Evolutionary conservation across 139 green algal species (phyloP), one percentile per base, ranked within the genome.

Genomic region (Chloropicon primus): DNA sequence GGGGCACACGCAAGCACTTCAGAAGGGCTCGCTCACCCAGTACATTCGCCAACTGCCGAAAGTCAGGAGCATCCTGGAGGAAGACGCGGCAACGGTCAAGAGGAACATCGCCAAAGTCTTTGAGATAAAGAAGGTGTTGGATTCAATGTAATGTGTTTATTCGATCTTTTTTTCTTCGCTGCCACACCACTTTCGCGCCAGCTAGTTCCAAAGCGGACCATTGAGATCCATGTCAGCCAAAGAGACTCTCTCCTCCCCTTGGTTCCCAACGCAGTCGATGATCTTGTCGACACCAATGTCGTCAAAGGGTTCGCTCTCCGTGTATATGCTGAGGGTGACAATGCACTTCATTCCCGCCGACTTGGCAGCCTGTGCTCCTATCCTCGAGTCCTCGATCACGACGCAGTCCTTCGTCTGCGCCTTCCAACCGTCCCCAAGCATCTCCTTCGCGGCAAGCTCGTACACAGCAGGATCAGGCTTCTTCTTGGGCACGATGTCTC

Each of bases 381-480:
- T 99, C 72, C 87, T 77, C 27, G 84, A 94, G 85, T 99, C 95
- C 87, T 99, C 95, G 21, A 99, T 82, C 5, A 99, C 95, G 17
- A 97, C 87, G 72, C 91, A 72, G 1, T 81, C 54, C 22, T 74
- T n/a, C 53, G 23, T 73, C 53, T 53, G 1, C 24, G 3, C 27
- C 53, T 97, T 76, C 91, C 86, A 0, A 78, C 53, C 0, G 94
- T 91, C 5, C 91, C 72, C 1, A 98, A 84, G 5, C 77, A 97
- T 78, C 41, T 90, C 88, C 62, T 92, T 76, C 17, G 93, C 93
- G 2, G 95, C 94, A 53, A 98, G 83, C 21, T 90, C 79, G 87
- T 99, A 98, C 72, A 98, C 96, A 73, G 91, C 95, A 0, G 95
- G 95, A 75, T 92, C 89, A 21, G 95, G 95, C 87, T 99, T 99